Evolutionary conservation across 2,329 filamentous ascomycete species (phyloP).

Genomic region (Calonectria pseudoturangicola): DNA sequence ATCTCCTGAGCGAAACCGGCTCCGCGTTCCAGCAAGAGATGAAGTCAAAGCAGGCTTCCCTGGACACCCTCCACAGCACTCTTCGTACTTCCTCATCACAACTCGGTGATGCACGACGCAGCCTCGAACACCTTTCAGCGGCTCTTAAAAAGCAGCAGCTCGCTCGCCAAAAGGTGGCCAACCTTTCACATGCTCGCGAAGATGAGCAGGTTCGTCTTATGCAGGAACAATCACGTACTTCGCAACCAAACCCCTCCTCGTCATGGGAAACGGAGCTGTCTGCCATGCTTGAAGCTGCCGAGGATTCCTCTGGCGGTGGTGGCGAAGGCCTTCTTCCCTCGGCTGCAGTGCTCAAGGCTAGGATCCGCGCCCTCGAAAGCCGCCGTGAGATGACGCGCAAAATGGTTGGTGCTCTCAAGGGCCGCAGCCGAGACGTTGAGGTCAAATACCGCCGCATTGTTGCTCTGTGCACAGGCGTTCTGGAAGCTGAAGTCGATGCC

Average conservation of each 20-base stretch:
- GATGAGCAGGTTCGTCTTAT: conserved; percentile 76
- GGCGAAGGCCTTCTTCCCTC: conserved; percentile 72
- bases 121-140: conserved; percentile 81
- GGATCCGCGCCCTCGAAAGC: conserved; percentile 80
- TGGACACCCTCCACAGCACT: conserved; percentile 87
- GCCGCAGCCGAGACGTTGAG: conserved; percentile 88
- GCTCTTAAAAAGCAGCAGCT: conserved; percentile 79
- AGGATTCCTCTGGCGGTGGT: conserved; percentile 57
- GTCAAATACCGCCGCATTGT: conserved; percentile 92
- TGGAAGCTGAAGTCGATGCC: conserved; percentile 86
- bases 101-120: conserved; percentile 84
- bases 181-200: conserved; percentile 84
- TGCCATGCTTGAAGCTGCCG: conserved; percentile 67
- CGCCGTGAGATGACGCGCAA: conserved; percentile 81
- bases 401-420: conserved; percentile 82
- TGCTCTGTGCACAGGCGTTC: conserved; percentile 87
- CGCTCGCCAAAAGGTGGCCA: conserved; percentile 82
- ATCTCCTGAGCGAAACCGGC: conserved; percentile 86
- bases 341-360: conserved; percentile 77
- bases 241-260: conserved; percentile 66
- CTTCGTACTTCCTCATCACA: conserved; percentile 88
- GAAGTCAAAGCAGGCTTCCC: conserved; percentile 86
- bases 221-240: conserved; percentile 64
- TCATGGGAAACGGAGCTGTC: conserved; percentile 74
- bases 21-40: conserved; percentile 87